These are phyloP conservation scores for Candida sakaeoensis DNA, from an alignment of 805 yeast genomes.

Conservation along the genomic window DNA sequence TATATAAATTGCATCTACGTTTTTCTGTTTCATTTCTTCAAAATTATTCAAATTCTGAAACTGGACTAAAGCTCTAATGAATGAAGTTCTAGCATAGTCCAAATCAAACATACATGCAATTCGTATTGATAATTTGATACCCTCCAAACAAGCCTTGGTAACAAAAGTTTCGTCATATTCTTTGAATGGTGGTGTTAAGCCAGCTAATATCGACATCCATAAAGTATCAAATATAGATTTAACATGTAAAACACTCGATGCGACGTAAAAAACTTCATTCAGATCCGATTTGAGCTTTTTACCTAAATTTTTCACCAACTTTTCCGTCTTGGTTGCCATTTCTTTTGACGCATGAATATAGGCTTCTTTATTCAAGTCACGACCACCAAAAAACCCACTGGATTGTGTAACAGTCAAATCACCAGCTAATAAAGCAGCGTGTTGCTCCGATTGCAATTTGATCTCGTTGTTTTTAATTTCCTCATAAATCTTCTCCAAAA, in stretches of 20 bases:
- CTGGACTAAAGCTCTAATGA: slow-evolving; percentile 85
- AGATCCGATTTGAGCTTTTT: slow-evolving; percentile 38
- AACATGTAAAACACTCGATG: slow-evolving; percentile 85
- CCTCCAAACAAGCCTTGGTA: slow-evolving; percentile 71
- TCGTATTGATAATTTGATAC: slow-evolving; percentile 75
- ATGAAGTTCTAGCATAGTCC: slow-evolving; percentile 82
- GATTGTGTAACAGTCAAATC: slow-evolving; percentile 39
- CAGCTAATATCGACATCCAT: slow-evolving; percentile 98
- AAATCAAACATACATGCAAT: slow-evolving; percentile 82
- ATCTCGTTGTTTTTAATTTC: slow-evolving; percentile 86
- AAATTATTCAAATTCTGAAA: slow-evolving; percentile 77
- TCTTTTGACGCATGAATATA: slow-evolving; percentile 91
- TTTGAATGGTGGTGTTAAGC: slow-evolving; percentile 88
- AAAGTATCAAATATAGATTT: slow-evolving; percentile 87
- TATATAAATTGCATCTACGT: slow-evolving; percentile 73
- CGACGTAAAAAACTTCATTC: slow-evolving; percentile 59
- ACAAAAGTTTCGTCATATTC: slow-evolving; percentile 77
- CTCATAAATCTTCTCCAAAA: slow-evolving; percentile 61
- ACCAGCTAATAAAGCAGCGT: slow-evolving; percentile 78
- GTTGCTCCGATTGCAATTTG: slow-evolving; percentile 88
- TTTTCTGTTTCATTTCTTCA: slow-evolving; percentile 73
- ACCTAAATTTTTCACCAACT: slow-evolving; percentile 66
- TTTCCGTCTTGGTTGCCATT: slow-evolving; percentile 85
- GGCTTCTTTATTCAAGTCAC: slow-evolving; percentile 73
- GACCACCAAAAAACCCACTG: slow-evolving; percentile 62